Percentiles rank a stretch among this genome's conserved stretches.
Conservation (phyloP, 805 yeast species). For the Helenozyma baotianmanensis region DNA sequence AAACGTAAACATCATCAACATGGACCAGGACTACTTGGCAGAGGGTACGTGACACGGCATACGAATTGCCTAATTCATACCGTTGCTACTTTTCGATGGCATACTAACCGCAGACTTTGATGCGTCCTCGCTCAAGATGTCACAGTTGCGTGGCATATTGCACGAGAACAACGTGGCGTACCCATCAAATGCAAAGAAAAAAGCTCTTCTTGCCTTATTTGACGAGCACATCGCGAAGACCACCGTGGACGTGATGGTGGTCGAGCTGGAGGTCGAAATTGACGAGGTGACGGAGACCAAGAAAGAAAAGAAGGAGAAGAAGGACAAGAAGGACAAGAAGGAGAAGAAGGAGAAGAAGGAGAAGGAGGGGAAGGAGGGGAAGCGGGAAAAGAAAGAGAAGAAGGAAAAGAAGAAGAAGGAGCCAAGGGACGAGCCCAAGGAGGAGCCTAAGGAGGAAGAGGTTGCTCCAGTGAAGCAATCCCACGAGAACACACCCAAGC, state of each 20-base stretch:
- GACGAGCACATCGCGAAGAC: slow-evolving; percentile 48
- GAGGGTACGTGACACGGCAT: slow-evolving; percentile 1
- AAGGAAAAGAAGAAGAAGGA: slow-evolving; percentile 4
- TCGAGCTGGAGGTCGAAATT: background rate
- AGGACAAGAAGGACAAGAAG: background rate
- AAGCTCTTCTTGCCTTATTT: slow-evolving; percentile 58
- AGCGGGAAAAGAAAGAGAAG: slow-evolving; percentile 1
- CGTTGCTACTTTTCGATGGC: background rate
- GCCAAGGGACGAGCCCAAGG: slow-evolving; percentile 2
- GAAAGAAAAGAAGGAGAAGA: no score
- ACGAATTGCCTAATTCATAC: background rate
- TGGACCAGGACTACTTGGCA: slow-evolving; percentile 1
- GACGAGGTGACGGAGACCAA: background rate
- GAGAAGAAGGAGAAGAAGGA: slow-evolving; percentile 1
- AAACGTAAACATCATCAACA: background rate
- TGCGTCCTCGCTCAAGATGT: slow-evolving; percentile 58
- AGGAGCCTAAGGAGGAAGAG: slow-evolving; percentile 1
- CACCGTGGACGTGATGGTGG: slow-evolving; percentile 30
- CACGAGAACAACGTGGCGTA: slow-evolving; percentile 57
- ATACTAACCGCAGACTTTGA: slow-evolving; percentile 14
- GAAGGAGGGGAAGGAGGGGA: slow-evolving; percentile 3
- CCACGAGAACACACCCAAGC: no score
- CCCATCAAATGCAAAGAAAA: slow-evolving; percentile 64
- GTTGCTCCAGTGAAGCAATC: no score
- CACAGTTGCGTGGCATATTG: slow-evolving; percentile 65